Evolutionary conservation across 495 filamentous ascomycete species (phyloP).

Genomic region (Talaromyces proteolyticus): DNA sequence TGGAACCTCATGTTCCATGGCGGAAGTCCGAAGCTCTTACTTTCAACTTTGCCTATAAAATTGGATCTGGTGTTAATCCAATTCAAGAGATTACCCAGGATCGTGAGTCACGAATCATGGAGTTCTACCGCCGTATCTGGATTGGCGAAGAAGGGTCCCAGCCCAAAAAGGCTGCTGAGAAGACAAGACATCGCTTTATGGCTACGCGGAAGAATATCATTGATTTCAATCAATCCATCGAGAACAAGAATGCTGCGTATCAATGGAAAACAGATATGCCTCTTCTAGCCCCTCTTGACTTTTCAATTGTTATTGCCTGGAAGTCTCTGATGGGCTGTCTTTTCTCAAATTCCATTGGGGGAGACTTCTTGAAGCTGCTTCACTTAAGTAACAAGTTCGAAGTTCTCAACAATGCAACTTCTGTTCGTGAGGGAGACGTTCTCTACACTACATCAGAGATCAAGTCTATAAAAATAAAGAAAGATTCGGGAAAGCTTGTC

Average conservation of each 20-base stretch:
- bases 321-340: conserved; percentile 98
- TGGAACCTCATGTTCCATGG: conserved; percentile 59
- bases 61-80: background rate
- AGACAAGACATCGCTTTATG: conserved; percentile 74
- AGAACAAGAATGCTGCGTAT: conserved; percentile 95
- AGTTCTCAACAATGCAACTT: conserved; percentile 91
- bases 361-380: conserved; percentile 88
- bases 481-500: conserved; percentile 86
- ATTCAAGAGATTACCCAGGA: conserved; percentile 61
- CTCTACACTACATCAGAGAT: conserved; percentile 89
- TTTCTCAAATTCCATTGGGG: conserved; percentile 89
- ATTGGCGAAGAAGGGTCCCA: too few species aligned
- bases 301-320: conserved; percentile 97
- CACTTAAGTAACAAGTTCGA: conserved; percentile 95
- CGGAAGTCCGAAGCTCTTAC: background rate
- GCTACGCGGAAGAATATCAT: conserved; percentile 89
- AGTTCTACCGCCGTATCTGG: conserved; percentile 86
- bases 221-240: conserved; percentile 95
- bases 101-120: conserved; percentile 93
- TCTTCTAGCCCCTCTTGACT: conserved; percentile 96
- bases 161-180: conserved; percentile 50
- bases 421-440: conserved; percentile 86
- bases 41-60: background rate
- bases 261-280: conserved; percentile 91
- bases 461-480: conserved; percentile 95